Evolutionary conservation across 345 rosid genomes (phyloP).

Genomic region (Trapa bicornis): DNA sequence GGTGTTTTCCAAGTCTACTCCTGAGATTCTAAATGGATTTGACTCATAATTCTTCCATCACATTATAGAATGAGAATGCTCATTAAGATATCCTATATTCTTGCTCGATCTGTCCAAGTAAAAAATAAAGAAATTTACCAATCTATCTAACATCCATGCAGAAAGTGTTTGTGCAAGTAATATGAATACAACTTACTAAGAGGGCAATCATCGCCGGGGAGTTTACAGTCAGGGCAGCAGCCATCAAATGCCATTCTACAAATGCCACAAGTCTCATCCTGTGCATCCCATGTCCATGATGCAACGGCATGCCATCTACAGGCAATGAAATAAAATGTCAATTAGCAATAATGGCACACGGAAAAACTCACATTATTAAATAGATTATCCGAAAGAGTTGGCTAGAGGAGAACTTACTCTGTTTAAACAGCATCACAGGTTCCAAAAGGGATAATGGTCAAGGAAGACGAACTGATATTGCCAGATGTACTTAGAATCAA

Average conservation of each 20-base stretch:
- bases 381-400: neutral
- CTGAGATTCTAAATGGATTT: too few relatives aligned
- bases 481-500: neutral
- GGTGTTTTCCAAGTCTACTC: too few relatives aligned
- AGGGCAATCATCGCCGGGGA: conserved; percentile 90
- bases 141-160: too few relatives aligned
- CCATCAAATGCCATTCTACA: conserved; percentile 97
- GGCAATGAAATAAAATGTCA: conserved; percentile 2
- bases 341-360: neutral
- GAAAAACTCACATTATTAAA: neutral
- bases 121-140: too few relatives aligned
- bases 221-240: conserved; percentile 86
- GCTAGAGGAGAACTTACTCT: conserved; percentile 1
- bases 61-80: too few relatives aligned
- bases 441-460: neutral
- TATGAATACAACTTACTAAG: conserved; percentile 34
- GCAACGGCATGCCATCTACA: conserved; percentile 90
- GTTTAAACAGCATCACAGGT: neutral
- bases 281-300: conserved; percentile 97
- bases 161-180: too few relatives aligned
- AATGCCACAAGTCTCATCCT: conserved; percentile 91
- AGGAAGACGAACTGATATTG: conserved; percentile 5
- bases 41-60: too few relatives aligned
- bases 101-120: too few relatives aligned
- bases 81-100: too few relatives aligned